Conservation (phyloP, 2,329 filamentous ascomycete genomes). For the Cytospora paraplurivora region DNA sequence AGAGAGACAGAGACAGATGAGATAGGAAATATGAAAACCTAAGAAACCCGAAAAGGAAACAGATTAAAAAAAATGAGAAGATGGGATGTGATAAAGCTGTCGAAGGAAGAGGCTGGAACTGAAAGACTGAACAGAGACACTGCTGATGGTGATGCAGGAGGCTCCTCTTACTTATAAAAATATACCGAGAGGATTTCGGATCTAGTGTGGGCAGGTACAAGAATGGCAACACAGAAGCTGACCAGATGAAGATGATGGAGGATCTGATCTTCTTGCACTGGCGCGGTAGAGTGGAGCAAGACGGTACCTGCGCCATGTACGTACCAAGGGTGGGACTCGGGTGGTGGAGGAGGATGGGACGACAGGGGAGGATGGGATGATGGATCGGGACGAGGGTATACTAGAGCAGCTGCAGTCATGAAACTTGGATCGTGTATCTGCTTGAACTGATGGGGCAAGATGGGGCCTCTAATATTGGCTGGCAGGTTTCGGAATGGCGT, state of each 20-base stretch:
- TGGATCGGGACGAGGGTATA: constrained; percentile 21
- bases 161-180: constrained; percentile 25
- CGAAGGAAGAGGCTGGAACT: constrained; percentile 25
- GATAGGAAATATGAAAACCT: constrained; percentile 25
- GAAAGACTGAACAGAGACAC: constrained; percentile 18
- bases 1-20: constrained; percentile 15
- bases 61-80: constrained; percentile 25
- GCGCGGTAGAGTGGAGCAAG: constrained; percentile 13
- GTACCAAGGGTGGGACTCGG: constrained; percentile 11
- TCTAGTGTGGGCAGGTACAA: constrained; percentile 10
- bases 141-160: constrained; percentile 14
- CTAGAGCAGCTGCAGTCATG: constrained; percentile 43
- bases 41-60: constrained; percentile 19
- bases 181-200: constrained; percentile 22
- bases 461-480: constrained; percentile 56
- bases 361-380: constrained; percentile 12
- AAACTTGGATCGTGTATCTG: constrained; percentile 57
- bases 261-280: constrained; percentile 10
- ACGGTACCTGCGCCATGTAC: constrained; percentile 18
- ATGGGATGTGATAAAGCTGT: constrained; percentile 24
- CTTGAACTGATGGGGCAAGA: constrained; percentile 43
- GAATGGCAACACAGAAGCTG: constrained; percentile 23
- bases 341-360: not conserved
- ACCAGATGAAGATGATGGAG: constrained; percentile 24
- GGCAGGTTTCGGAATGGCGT: constrained; percentile 46